phyloP scores from a whole-genome alignment of 441 rosid species.

The Monsonia emarginata region DNA sequence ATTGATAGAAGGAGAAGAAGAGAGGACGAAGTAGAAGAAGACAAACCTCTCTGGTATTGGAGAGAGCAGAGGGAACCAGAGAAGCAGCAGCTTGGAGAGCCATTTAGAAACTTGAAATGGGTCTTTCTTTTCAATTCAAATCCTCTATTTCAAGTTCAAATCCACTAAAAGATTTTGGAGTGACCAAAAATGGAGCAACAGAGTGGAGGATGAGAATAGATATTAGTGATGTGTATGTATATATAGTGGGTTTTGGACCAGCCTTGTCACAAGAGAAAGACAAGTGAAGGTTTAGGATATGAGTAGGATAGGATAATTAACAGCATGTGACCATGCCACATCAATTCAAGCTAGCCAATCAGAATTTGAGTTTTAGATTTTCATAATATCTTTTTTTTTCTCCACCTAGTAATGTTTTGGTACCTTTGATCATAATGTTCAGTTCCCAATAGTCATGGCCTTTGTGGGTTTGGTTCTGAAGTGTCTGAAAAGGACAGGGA shows the following conservation, averaged over 20 bases:
- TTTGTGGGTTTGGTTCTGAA: background rate
- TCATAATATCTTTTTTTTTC: slow-evolving; percentile 10
- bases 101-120: too few relatives aligned
- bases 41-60: slow-evolving; percentile 54
- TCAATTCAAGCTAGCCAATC: slow-evolving; percentile 40
- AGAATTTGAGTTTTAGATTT: slow-evolving; percentile 41
- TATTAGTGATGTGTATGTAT: background rate
- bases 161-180: too few relatives aligned
- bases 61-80: slow-evolving; percentile 56
- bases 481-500: slow-evolving; percentile 18
- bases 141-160: too few relatives aligned
- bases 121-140: background rate
- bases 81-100: slow-evolving; percentile 67
- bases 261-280: background rate
- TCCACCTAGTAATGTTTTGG: slow-evolving; percentile 26
- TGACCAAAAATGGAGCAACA: background rate
- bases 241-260: background rate
- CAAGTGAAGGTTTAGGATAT: background rate
- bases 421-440: slow-evolving; percentile 8
- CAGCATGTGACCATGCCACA: slow-evolving; percentile 13
- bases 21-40: background rate
- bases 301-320: slow-evolving; percentile 7
- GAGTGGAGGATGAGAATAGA: background rate
- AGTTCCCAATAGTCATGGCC: slow-evolving; percentile 28
- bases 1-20: background rate